Base-by-base conservation (phyloP, 1,284 basidiomycete genomes). In the Irpex rosettiformis region DNA sequence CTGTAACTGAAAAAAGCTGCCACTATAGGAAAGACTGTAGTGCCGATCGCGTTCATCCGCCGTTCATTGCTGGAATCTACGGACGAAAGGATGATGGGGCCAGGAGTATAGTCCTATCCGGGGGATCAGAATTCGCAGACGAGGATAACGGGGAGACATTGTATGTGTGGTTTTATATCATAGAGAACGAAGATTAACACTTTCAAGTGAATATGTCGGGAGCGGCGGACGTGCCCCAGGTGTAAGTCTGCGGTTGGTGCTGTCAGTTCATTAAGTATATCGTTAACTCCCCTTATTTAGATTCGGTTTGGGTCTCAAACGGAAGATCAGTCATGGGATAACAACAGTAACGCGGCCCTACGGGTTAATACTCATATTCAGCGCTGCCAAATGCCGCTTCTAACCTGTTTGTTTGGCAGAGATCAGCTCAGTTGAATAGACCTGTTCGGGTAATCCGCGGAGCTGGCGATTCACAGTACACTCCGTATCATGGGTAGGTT, bases 151-250 rank as follows among this genome's bases (percentile, higher is more conserved):
- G 57, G 7, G 57, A 58, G 3, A 37, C 28, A 8, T 58, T 58
- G 57, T 58, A 25, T 16, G 57, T 49, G 22, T 37, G 3, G 8
- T 21, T 48, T 1, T 33, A 37, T 25, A 4, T 24, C 33, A 18
- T 45, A 22, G 13, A 42, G 13, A 37, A n/a, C 43, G 8, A 18
- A 18, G 43, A 7, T 7, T 47, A 16, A 37, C n/a, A 7, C 4
- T 29, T 30, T 13, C 4, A 24, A 58, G 57, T 24, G 54, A 40
- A 28, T 58, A 58, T 30, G 53, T 58, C 24, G 57, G 57, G 22
- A 58, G 57, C 24, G 57, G 57, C 28, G 57, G 57, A 2, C 57
- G 57, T 16, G 57, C 54, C 24, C 54, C 57, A 6, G 57, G 54
- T 24, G 57, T 58, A 51, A 28, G 54, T 51, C 4, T 10, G 7